Percentiles rank a stretch among this genome's conserved stretches.
Evolutionary conservation across 768 basidiomycete species (phyloP).

Genomic region (Boletus tylopilopsis): DNA sequence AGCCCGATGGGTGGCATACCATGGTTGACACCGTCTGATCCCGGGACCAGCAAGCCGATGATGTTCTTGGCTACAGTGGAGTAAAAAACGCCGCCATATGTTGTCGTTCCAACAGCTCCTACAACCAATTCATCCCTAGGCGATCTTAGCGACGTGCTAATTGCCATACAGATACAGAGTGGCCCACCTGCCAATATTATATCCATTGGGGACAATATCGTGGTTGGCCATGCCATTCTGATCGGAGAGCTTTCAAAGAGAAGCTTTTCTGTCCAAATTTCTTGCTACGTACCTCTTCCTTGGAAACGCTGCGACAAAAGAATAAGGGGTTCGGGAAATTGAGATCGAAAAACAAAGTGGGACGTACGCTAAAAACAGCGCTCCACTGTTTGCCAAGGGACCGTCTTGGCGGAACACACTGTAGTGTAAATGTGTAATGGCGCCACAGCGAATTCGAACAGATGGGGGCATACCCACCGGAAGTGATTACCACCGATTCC

Average conservation of each 20-base stretch:
- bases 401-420: conserved; percentile 60
- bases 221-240: conserved; percentile 25
- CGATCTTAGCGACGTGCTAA: too few species aligned
- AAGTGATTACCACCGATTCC: conserved; percentile 48
- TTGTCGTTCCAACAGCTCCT: not conserved
- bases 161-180: not conserved
- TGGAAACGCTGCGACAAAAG: conserved; percentile 36
- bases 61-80: conserved; percentile 41
- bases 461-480: conserved; percentile 27
- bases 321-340: too few species aligned
- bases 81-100: not conserved
- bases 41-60: conserved; percentile 51
- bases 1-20: too few species aligned
- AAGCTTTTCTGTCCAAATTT: too few species aligned
- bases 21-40: conserved; percentile 48
- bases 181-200: conserved; percentile 42
- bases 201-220: conserved; percentile 44
- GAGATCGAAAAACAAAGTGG: not conserved
- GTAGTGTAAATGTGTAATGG: not conserved
- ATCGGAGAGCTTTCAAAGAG: too few species aligned
- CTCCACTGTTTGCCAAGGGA: conserved; percentile 41
- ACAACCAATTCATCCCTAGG: not conserved
- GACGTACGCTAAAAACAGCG: conserved; percentile 58
- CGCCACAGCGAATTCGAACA: not conserved
- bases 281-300: conserved; percentile 40